Evolutionary conservation across 768 basidiomycete species (phyloP), one percentile per base, ranked within the genome.

Genomic region (Boletus speciosus): DNA sequence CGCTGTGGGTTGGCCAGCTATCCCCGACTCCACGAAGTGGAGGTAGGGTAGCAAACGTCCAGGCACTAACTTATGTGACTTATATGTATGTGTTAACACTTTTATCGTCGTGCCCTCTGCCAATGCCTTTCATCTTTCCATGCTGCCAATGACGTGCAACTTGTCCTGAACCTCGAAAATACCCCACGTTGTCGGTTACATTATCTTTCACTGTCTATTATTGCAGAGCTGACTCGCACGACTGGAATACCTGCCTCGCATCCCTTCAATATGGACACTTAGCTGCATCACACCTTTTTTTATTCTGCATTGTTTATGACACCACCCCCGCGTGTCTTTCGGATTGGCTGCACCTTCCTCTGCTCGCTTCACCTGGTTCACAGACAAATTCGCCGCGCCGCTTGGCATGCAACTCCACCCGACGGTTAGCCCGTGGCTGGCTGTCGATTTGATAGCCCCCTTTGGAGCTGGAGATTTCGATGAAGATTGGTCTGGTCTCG

Each of bases 201-300:
- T 71, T 71, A 74, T 73, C 70, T 62, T 66, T 69, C 58, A 71
- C 50, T 71, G 58, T 62, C 59, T 71, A 64, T 70, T 70, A 64
- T 70, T 72, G 61, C 69, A 70, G 55, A 68, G 71, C 71, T 68
- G 68, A 66, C 54, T 58, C 60, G 71, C 69, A 71, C n/a, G 64
- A 68, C 67, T 71, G 76, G 76, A 78, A 73, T 71, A 69, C 72
- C 79, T 81, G 80, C 80, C 74, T 78, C 75, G 79, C 80, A 82
- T 81, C 73, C 79, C 57, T 63, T 68, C 73, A 27, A 27, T 27
- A 69, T 66, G 74, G 75, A 77, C 73, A 72, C 67, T 71, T 61
- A 61, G 25, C 25, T 4, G 66, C 72, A 70, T 69, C 61, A 59
- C 59, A 63, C 57, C 4, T 3, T 25, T 25, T 25, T 55, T 65